A percentile compares a stretch with the other conserved stretches of the same genome.
Conservation (phyloP, 2,329 filamentous ascomycete genomes). For the Ramularia endophylla region DNA sequence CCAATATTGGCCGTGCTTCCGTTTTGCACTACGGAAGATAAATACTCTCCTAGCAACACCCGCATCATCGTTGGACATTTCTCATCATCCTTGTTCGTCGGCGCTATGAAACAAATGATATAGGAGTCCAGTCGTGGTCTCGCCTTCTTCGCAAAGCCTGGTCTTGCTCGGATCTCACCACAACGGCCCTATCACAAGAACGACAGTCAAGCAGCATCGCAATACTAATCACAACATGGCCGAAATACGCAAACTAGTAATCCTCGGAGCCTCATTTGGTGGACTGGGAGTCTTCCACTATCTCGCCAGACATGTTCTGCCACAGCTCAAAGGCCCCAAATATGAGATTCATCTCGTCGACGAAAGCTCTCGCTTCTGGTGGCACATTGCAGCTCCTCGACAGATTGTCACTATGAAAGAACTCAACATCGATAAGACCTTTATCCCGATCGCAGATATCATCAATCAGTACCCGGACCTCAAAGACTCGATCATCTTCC, state of each 20-base stretch:
- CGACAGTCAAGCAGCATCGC: too few relatives aligned
- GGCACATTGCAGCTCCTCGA: constrained; percentile 48
- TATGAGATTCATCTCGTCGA: constrained; percentile 53
- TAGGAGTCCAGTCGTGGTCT: too few relatives aligned
- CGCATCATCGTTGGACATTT: too few relatives aligned
- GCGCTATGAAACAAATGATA: too few relatives aligned
- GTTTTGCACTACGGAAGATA: too few relatives aligned
- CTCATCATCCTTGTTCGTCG: too few relatives aligned
- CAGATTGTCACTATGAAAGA: constrained; percentile 44
- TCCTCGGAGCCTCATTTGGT: constrained; percentile 50
- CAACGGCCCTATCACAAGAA: too few relatives aligned
- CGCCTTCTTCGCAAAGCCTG: too few relatives aligned
- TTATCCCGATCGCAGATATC: constrained; percentile 44
- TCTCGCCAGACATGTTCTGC: constrained; percentile 47
- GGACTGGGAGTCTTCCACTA: constrained; percentile 50
- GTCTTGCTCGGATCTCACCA: too few relatives aligned
- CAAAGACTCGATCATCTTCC: constrained; percentile 36
- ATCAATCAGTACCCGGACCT: constrained; percentile 47
- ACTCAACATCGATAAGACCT: constrained; percentile 43
- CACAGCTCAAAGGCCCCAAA: constrained; percentile 32
- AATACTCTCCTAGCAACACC: too few relatives aligned
- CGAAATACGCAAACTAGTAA: constrained; percentile 41
- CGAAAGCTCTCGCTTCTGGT: constrained; percentile 49
- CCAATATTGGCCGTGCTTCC: too few relatives aligned
- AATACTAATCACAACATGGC: constrained; percentile 20